Conservation (phyloP, 805 yeast species). For the Jamesozyma hellenica region DNA sequence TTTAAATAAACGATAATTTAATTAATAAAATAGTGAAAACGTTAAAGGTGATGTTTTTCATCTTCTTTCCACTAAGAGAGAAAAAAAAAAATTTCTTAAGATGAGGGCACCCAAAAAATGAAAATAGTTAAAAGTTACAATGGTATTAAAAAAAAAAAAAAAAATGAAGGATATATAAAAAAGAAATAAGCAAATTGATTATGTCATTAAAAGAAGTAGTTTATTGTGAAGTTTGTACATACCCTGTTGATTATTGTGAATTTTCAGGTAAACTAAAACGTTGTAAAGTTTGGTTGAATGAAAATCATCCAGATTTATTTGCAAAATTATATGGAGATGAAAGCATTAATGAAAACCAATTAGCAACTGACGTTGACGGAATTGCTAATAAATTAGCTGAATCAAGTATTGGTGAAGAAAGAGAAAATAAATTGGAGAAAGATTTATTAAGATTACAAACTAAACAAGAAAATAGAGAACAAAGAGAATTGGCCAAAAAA, state of each 20-base stretch:
- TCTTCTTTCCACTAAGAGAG: no score
- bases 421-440: constrained; percentile 71
- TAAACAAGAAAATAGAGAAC: constrained; percentile 76
- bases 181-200: not conserved
- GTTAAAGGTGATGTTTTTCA: no score
- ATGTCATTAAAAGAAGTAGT: constrained; percentile 33
- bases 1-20: no score
- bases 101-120: no score
- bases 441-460: constrained; percentile 78
- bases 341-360: constrained; percentile 18
- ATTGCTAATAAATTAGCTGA: constrained; percentile 34
- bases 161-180: no score
- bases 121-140: no score
- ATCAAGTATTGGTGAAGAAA: constrained; percentile 57
- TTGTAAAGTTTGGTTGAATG: constrained; percentile 75
- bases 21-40: no score
- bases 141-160: no score
- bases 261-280: constrained; percentile 73
- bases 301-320: constrained; percentile 46
- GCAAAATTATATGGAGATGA: constrained; percentile 48
- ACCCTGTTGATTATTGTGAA: constrained; percentile 89
- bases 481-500: constrained; percentile 70
- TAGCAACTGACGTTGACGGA: constrained; percentile 27
- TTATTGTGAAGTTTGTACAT: constrained; percentile 73
- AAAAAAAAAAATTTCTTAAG: no score